Base-by-base conservation (phyloP, 2,329 filamentous ascomycete genomes). In the Trichoderma pleuroti region DNA sequence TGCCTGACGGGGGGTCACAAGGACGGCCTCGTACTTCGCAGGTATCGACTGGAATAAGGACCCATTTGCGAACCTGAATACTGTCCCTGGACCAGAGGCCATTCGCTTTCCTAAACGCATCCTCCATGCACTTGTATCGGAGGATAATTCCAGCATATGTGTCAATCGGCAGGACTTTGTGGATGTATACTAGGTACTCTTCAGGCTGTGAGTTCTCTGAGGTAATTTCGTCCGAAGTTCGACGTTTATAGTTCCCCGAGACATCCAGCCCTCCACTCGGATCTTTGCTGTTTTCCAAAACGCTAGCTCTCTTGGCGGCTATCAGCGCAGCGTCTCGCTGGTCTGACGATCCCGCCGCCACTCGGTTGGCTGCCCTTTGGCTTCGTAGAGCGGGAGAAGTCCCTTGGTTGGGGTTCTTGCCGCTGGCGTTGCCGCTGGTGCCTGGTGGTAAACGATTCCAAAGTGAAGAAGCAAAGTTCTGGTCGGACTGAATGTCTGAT, bases 61-160 rank as follows among this genome's bases (percentile, higher is more conserved):
- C 86, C 73, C 89, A 91, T 76, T 93, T 93, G 71, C 94, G 90
- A 61, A 90, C 89, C 79, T 98, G 95, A 42, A 98, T 91, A 73
- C 90, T 93, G 78, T 98, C 96, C 73, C 94, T 93, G 8, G 94
- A 93, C 96, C 96, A 99, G 77, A 99, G 90, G 12, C 96, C 90
- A 79, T 99, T 99, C 49, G 93, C 90, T 78, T 93, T 96, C 71
- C 93, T 88, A 74, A 99, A 90, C 2, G 92, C 87, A 61, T 94
- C 91, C 70, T 94, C 90, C 73, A 92, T 89, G 79, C 95, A 98
- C 76, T 93, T 91, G 81, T 97, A 99, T 76, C 91, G 92, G 74
- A 99, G 90, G 66, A 96, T 92, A 64, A 99, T 90, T 3, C 96
- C 95, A 1, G 94, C 94, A 75, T 98, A 90, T 2, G 94, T 98